Evolutionary conservation across 495 filamentous ascomycete genomes (phyloP).

Genomic region (Lindgomyces ingoldianus): DNA sequence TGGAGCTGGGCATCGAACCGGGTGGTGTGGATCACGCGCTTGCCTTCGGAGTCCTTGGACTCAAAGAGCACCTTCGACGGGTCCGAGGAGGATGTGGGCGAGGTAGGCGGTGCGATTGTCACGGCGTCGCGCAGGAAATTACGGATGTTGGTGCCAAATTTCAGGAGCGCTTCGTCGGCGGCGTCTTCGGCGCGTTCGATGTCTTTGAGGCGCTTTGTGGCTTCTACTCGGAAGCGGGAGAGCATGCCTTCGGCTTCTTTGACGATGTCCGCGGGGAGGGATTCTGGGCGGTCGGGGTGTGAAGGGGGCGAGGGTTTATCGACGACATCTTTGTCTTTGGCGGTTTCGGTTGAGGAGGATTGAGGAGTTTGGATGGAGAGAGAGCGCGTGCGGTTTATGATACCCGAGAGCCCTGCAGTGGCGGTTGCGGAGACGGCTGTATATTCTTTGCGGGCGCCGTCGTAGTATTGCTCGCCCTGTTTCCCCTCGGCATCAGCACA

Average conservation of each 20-base stretch:
- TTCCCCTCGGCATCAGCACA: too few species aligned
- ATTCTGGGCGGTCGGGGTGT: slow-evolving; percentile 48
- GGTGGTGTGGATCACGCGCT: slow-evolving; percentile 87
- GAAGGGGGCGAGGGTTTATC: slow-evolving; percentile 29
- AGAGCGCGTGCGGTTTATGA: slow-evolving; percentile 31
- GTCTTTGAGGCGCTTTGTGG: slow-evolving; percentile 81
- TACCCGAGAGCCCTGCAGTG: slow-evolving; percentile 65
- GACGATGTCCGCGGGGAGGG: slow-evolving; percentile 51
- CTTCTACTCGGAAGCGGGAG: slow-evolving; percentile 78
- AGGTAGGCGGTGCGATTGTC: slow-evolving; percentile 71
- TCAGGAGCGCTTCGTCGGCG: slow-evolving; percentile 93
- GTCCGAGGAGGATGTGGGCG: slow-evolving; percentile 42
- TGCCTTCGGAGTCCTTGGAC: slow-evolving; percentile 86
- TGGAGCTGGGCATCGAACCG: slow-evolving; percentile 95
- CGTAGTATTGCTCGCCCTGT: slow-evolving; percentile 82
- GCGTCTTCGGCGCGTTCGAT: slow-evolving; percentile 93
- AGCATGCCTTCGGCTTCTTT: slow-evolving; percentile 75
- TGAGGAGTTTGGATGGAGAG: slow-evolving; percentile 39
- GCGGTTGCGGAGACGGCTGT: slow-evolving; percentile 76
- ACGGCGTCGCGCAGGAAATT: slow-evolving; percentile 92
- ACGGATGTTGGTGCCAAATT: slow-evolving; percentile 87
- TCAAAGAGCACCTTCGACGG: slow-evolving; percentile 68
- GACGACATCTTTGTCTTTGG: slow-evolving; percentile 45
- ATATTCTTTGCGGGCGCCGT: slow-evolving; percentile 79
- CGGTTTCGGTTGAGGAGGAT: not conserved